Evolutionary conservation across 495 filamentous ascomycete species (phyloP).

Genomic region (Aspergillus incahuasiensis): DNA sequence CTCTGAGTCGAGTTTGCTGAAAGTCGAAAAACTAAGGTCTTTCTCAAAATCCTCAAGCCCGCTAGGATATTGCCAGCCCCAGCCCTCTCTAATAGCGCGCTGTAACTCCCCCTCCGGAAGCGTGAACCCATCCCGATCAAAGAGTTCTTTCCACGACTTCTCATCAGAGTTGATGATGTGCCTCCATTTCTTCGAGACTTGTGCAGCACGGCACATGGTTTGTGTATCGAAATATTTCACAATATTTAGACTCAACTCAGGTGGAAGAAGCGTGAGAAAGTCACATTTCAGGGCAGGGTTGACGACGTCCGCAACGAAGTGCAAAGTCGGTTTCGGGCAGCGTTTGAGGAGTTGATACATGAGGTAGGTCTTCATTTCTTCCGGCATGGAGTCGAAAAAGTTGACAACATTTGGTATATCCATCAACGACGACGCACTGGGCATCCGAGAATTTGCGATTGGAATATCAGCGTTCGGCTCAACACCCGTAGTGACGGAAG

Average conservation of each 20-base stretch:
- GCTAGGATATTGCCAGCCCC: slow-evolving; percentile 95
- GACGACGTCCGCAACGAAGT: slow-evolving; percentile 86
- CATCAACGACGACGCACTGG: slow-evolving; percentile 48
- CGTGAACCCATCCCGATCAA: slow-evolving; percentile 75
- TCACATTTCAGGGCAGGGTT: slow-evolving; percentile 97
- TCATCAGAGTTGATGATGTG: slow-evolving; percentile 86
- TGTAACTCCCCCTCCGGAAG: slow-evolving; percentile 81
- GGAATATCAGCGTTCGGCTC: slow-evolving; percentile 1
- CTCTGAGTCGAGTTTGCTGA: slow-evolving; percentile 45
- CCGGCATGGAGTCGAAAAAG: slow-evolving; percentile 83
- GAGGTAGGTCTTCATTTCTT: slow-evolving; percentile 83
- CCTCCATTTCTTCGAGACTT: slow-evolving; percentile 93
- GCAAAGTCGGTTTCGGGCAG: slow-evolving; percentile 83
- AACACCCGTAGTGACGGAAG: slow-evolving; percentile 7
- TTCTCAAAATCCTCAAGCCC: slow-evolving; percentile 70
- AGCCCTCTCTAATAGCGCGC: slow-evolving; percentile 84
- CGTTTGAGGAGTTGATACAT: slow-evolving; percentile 93
- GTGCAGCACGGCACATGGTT: slow-evolving; percentile 86
- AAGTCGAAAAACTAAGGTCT: slow-evolving; percentile 59
- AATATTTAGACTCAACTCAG: slow-evolving; percentile 83
- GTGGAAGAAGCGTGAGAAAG: slow-evolving; percentile 75
- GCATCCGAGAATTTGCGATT: slow-evolving; percentile 11
- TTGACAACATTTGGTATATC: slow-evolving; percentile 82
- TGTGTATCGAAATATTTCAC: slow-evolving; percentile 80
- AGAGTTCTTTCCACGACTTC: slow-evolving; percentile 89